A percentile compares a stretch with the other conserved stretches of the same genome.
phyloP scores from a whole-genome alignment of 2,329 filamentous ascomycete genomes.

The Botryotinia narcissicola region DNA sequence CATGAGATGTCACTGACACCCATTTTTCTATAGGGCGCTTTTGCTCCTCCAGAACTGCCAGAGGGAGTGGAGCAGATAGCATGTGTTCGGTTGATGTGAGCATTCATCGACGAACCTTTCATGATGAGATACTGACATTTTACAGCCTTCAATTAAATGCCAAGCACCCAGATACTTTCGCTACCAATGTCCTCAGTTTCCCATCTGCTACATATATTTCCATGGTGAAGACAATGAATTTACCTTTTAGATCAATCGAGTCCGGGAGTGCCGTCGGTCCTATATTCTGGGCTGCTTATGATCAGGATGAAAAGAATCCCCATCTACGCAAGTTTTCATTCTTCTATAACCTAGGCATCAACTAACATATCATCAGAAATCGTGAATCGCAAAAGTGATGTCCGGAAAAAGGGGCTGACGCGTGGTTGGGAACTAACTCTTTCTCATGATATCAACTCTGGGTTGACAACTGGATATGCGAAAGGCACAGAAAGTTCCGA shows the following conservation, averaged over 20 bases:
- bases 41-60: slow-evolving; percentile 32
- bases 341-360: background rate
- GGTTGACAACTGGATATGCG: slow-evolving; percentile 58
- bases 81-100: slow-evolving; percentile 30
- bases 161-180: slow-evolving; percentile 56
- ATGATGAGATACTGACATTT: background rate
- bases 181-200: slow-evolving; percentile 53
- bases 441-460: slow-evolving; percentile 53
- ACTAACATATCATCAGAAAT: slow-evolving; percentile 47
- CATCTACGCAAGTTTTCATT: slow-evolving; percentile 50
- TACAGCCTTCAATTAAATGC: slow-evolving; percentile 42
- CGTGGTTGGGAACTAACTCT: slow-evolving; percentile 65
- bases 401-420: slow-evolving; percentile 61
- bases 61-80: slow-evolving; percentile 29
- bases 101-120: background rate
- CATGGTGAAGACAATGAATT: slow-evolving; percentile 54
- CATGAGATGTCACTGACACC: slow-evolving; percentile 23
- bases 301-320: slow-evolving; percentile 54
- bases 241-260: slow-evolving; percentile 59
- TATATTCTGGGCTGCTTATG: slow-evolving; percentile 59
- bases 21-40: slow-evolving; percentile 31
- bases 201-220: slow-evolving; percentile 49
- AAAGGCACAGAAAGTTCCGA: slow-evolving; percentile 60
- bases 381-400: slow-evolving; percentile 63
- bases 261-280: slow-evolving; percentile 58